Percentiles rank a stretch among this genome's conserved stretches.
These are phyloP conservation scores for Sutorius eximius DNA, from an alignment of 1,284 basidiomycete species.

Conservation along the genomic window DNA sequence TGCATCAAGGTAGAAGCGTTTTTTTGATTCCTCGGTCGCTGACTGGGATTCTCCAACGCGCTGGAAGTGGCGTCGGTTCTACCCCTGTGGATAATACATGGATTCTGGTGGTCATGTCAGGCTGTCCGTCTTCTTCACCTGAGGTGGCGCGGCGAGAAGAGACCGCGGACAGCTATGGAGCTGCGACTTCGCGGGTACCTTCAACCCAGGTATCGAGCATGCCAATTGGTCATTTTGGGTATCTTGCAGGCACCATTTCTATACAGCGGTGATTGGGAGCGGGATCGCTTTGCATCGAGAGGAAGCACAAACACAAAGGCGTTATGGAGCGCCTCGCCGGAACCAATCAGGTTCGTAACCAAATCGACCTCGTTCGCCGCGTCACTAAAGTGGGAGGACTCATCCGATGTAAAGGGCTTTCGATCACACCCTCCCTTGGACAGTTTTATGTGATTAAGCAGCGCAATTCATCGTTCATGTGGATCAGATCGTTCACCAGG, in stretches of 20 bases:
- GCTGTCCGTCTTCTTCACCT: slow-evolving; percentile 14
- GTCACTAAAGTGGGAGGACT: slow-evolving; percentile 9
- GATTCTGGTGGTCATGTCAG: slow-evolving; percentile 10
- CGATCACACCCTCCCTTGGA: slow-evolving; percentile 5
- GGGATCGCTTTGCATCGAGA: slow-evolving; percentile 2
- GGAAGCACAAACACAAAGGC: slow-evolving; percentile 2
- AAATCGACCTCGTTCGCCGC: neutral
- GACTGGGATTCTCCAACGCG: slow-evolving; percentile 20
- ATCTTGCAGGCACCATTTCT: neutral
- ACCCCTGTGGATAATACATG: slow-evolving; percentile 14
- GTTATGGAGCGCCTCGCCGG: neutral
- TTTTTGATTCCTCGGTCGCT: slow-evolving; percentile 11
- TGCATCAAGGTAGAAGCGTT: slow-evolving; percentile 19
- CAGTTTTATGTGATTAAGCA: slow-evolving; percentile 3
- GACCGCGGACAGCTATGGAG: slow-evolving; percentile 4
- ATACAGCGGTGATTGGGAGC: slow-evolving; percentile 19
- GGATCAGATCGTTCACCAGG: slow-evolving; percentile 25
- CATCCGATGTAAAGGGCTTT: slow-evolving; percentile 1
- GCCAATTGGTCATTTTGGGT: slow-evolving; percentile 1
- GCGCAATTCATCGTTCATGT: slow-evolving; percentile 14
- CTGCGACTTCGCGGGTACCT: slow-evolving; percentile 16
- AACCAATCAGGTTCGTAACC: slow-evolving; percentile 17
- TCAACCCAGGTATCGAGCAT: slow-evolving; percentile 6
- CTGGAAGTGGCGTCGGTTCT: slow-evolving; percentile 19
- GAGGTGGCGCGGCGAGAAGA: slow-evolving; percentile 14